Conservation (phyloP, 805 yeast genomes). For the Yamadazyma kitorensis region DNA sequence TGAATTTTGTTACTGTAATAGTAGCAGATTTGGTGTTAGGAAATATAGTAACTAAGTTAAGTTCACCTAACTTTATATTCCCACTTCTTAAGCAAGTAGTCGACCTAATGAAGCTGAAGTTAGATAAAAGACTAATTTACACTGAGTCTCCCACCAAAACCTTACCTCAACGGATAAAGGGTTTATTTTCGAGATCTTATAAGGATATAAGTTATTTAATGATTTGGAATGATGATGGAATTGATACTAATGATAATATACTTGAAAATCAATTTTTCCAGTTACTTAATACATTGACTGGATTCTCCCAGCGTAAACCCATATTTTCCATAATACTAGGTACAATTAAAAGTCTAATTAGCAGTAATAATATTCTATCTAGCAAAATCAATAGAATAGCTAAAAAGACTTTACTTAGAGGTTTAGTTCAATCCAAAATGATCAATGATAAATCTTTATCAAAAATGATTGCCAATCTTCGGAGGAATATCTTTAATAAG, state of each 20-base stretch:
- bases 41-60: slow-evolving; percentile 21
- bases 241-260: slow-evolving; percentile 5
- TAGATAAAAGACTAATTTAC: background rate
- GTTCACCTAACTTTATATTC: slow-evolving; percentile 26
- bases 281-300: slow-evolving; percentile 10
- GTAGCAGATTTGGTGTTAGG: slow-evolving; percentile 28
- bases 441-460: slow-evolving; percentile 12
- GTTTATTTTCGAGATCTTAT: slow-evolving; percentile 9
- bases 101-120: slow-evolving; percentile 2
- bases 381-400: slow-evolving; percentile 10
- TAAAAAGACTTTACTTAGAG: slow-evolving; percentile 9
- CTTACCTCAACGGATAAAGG: slow-evolving; percentile 7
- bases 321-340: slow-evolving; percentile 5
- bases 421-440: slow-evolving; percentile 10
- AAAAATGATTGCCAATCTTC: slow-evolving; percentile 4
- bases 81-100: slow-evolving; percentile 13
- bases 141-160: slow-evolving; percentile 3
- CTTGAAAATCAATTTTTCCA: slow-evolving; percentile 9
- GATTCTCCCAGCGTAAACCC: slow-evolving; percentile 13
- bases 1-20: slow-evolving; percentile 21
- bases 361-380: slow-evolving; percentile 3
- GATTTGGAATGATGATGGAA: slow-evolving; percentile 8
- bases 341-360: slow-evolving; percentile 3
- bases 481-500: slow-evolving; percentile 8
- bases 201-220: slow-evolving; percentile 13